Evolutionary conservation across 2,329 filamentous ascomycete species (phyloP).

Genomic region (Diplodia seriata): DNA sequence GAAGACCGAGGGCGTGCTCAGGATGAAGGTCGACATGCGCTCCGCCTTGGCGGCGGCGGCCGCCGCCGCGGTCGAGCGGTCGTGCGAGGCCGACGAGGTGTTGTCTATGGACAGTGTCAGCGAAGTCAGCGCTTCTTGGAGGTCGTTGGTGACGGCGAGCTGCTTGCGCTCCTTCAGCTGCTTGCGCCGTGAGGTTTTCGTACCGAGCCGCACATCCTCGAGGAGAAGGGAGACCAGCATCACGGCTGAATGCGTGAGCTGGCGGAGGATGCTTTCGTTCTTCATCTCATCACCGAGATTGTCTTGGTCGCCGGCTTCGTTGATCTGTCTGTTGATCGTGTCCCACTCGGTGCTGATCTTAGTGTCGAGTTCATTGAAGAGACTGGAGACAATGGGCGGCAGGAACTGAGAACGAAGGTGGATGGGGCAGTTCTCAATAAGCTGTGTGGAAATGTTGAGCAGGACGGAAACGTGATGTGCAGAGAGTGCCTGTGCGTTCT

Average conservation of each 20-base stretch:
- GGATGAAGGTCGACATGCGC: conserved; percentile 80
- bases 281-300: conserved; percentile 94
- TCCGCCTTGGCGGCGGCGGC: conserved; percentile 50
- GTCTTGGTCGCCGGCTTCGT: conserved; percentile 74
- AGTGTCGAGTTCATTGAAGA: conserved; percentile 84
- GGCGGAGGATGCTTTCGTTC: conserved; percentile 90
- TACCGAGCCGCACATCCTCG: conserved; percentile 73
- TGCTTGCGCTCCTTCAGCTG: conserved; percentile 36
- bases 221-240: conserved; percentile 90
- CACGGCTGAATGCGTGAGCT: conserved; percentile 90
- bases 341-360: conserved; percentile 92
- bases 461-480: conserved; percentile 95
- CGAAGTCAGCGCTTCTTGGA: background rate
- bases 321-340: conserved; percentile 64
- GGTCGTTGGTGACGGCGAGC: background rate
- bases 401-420: conserved; percentile 79
- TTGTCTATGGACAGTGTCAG: conserved; percentile 8
- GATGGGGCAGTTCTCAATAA: conserved; percentile 91
- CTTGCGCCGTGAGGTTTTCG: background rate
- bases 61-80: conserved; percentile 33
- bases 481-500: conserved; percentile 80
- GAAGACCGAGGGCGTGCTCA: conserved; percentile 77
- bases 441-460: conserved; percentile 82
- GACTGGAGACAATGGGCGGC: conserved; percentile 78
- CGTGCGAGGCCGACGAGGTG: background rate